These are phyloP conservation scores for Smallanthus sonchifolius DNA, from an alignment of 129 eudicot genomes.

Conservation along the genomic window DNA sequence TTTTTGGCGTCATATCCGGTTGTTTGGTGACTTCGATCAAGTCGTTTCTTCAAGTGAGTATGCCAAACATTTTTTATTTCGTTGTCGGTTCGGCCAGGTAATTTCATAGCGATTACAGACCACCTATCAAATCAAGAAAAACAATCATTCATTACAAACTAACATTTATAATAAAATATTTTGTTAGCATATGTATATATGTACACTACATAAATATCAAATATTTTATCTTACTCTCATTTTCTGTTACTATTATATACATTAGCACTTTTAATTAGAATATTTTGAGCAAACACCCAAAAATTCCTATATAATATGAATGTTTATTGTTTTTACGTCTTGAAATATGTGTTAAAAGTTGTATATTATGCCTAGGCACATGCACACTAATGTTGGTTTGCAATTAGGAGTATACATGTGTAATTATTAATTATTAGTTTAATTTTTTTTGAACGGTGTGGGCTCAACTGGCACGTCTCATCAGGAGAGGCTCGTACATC, in stretches of 20 bases:
- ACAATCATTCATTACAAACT: background rate
- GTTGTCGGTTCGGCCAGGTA: conserved; percentile 79
- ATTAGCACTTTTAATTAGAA: background rate
- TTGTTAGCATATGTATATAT: background rate
- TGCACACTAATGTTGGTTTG: conserved; percentile 12
- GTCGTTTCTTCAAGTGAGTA: conserved; percentile 66
- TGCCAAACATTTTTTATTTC: conserved; percentile 88
- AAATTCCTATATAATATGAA: background rate
- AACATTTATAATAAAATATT: background rate
- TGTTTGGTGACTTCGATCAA: conserved; percentile 24
- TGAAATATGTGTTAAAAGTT: conserved; percentile 1
- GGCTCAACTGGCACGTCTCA: too few relatives aligned
- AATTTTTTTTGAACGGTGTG: too few relatives aligned
- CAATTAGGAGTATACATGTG: conserved; percentile 7
- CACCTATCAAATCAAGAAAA: conserved; percentile 37
- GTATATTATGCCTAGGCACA: conserved; percentile 12
- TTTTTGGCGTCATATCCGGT: conserved; percentile 24
- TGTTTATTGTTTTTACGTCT: background rate
- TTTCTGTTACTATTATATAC: background rate
- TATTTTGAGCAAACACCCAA: conserved; percentile 15
- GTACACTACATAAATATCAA: background rate
- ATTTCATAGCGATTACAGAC: conserved; percentile 69
- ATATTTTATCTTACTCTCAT: background rate
- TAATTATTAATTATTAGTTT: background rate
- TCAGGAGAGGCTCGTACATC: too few relatives aligned